Conservation (phyloP, 805 yeast genomes). For the Naumovozyma castellii region DNA sequence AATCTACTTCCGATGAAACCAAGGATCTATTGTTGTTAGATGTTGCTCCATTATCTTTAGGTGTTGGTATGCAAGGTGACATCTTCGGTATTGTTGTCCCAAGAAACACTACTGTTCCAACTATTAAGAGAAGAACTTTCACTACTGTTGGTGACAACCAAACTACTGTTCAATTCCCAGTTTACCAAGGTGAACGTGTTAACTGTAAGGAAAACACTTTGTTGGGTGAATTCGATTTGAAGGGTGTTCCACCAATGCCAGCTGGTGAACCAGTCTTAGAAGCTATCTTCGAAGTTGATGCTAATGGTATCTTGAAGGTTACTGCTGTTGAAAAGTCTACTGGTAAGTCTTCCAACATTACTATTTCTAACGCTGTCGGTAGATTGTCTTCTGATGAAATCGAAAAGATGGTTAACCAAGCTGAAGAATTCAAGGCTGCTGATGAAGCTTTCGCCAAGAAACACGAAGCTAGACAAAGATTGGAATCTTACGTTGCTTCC, state of each 20-base stretch:
- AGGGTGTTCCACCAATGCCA: constrained; percentile 95
- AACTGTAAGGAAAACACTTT: constrained; percentile 95
- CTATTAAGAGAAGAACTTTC: constrained; percentile 97
- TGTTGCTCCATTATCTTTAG: constrained; percentile 96
- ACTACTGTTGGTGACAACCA: constrained; percentile 98
- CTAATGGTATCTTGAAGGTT: constrained; percentile 98
- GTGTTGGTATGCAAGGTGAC: constrained; percentile 99
- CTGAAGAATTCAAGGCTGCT: constrained; percentile 97
- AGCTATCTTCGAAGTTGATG: constrained; percentile 98
- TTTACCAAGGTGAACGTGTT: constrained; percentile 99
- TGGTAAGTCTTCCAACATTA: constrained; percentile 96
- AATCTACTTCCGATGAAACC: constrained; percentile 80
- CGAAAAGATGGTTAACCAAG: constrained; percentile 97
- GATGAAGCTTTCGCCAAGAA: constrained; percentile 99
- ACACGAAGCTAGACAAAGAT: constrained; percentile 98
- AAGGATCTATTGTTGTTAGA: constrained; percentile 92
- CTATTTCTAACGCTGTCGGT: constrained; percentile 98
- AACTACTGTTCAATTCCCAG: constrained; percentile 98
- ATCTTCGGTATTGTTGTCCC: constrained; percentile 98
- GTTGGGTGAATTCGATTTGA: constrained; percentile 97
- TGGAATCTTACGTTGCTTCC: constrained; percentile 95
- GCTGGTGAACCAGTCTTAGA: constrained; percentile 99
- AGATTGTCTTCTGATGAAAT: constrained; percentile 94
- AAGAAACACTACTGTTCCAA: constrained; percentile 99
- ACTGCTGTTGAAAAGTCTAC: constrained; percentile 98